phyloP scores from a whole-genome alignment of 805 yeast genomes.

The Kodamaea kakaduensis region DNA sequence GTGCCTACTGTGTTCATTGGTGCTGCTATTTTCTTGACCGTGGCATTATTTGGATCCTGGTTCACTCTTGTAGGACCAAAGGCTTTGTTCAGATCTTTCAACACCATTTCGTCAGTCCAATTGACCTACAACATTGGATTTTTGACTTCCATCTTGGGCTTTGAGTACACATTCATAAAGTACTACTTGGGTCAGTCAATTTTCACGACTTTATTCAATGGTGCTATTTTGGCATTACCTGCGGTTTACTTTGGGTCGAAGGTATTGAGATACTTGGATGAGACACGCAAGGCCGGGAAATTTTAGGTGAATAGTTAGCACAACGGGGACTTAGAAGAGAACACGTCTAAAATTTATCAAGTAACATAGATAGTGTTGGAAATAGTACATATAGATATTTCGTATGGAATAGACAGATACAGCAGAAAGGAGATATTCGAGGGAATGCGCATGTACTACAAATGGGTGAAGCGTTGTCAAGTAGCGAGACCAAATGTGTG shows the following conservation, averaged over 20 bases:
- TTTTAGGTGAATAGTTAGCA: conserved; percentile 7
- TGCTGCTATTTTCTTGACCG: conserved; percentile 38
- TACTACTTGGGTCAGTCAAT: conserved; percentile 60
- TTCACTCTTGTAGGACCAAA: conserved; percentile 22
- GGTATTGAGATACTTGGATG: conserved; percentile 49
- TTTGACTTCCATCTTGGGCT: conserved; percentile 43
- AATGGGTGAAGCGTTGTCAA: no score
- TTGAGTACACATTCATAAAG: conserved; percentile 51
- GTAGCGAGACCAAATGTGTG: no score
- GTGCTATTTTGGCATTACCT: conserved; percentile 47
- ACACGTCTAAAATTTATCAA: no score
- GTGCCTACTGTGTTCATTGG: conserved; percentile 51
- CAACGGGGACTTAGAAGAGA: no score
- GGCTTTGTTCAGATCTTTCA: conserved; percentile 31
- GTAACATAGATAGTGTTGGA: no score
- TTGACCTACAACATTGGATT: conserved; percentile 42
- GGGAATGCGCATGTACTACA: no score
- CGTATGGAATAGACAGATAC: no score
- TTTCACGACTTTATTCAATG: conserved; percentile 51
- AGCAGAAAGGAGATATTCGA: no score
- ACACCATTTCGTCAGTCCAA: conserved; percentile 31
- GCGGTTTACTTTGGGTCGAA: conserved; percentile 62
- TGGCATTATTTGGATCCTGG: conserved; percentile 46
- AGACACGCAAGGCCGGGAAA: conserved; percentile 28
- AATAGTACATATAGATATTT: no score